Percentiles rank a stretch among this genome's conserved stretches.
Conservation (phyloP, 108 stramenopile genomes). For the Discostella pseudostelligera region DNA sequence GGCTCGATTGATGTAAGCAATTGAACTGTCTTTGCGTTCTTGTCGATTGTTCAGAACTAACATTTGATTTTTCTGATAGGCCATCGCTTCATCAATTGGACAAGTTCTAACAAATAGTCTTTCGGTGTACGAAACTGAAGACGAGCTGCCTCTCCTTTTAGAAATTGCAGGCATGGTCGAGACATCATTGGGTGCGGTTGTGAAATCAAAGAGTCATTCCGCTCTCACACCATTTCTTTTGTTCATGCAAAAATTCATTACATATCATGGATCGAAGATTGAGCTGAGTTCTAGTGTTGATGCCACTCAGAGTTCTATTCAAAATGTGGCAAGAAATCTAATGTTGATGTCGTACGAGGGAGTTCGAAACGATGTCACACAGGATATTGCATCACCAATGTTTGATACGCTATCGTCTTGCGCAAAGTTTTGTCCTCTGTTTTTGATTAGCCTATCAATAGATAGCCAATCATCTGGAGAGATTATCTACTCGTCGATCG, state of each 20-base stretch:
- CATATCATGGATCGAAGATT: conserved; percentile 10
- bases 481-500: conserved; percentile 20
- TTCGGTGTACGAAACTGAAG: conserved; percentile 15
- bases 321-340: conserved; percentile 14
- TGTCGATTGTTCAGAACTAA: too few relatives aligned
- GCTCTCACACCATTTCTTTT: conserved; percentile 16
- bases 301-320: conserved; percentile 2
- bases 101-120: conserved; percentile 19
- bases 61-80: conserved; percentile 4
- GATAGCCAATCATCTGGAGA: conserved; percentile 25
- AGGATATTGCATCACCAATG: conserved; percentile 25
- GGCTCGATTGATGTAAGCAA: conserved; percentile 46
- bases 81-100: conserved; percentile 17
- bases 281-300: neutral
- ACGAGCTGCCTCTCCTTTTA: conserved; percentile 13
- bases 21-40: neutral
- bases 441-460: conserved; percentile 19
- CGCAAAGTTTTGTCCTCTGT: conserved; percentile 18
- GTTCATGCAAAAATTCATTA: conserved; percentile 23
- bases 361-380: conserved; percentile 12
- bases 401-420: conserved; percentile 28
- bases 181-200: neutral
- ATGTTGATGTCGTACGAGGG: conserved; percentile 30
- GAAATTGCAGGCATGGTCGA: conserved; percentile 17
- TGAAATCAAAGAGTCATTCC: conserved; percentile 10